A percentile compares a stretch with the other conserved stretches of the same genome.
These are phyloP conservation scores for Nitzschia putrida DNA, from an alignment of 108 stramenopile genomes.

Conservation along the genomic window DNA sequence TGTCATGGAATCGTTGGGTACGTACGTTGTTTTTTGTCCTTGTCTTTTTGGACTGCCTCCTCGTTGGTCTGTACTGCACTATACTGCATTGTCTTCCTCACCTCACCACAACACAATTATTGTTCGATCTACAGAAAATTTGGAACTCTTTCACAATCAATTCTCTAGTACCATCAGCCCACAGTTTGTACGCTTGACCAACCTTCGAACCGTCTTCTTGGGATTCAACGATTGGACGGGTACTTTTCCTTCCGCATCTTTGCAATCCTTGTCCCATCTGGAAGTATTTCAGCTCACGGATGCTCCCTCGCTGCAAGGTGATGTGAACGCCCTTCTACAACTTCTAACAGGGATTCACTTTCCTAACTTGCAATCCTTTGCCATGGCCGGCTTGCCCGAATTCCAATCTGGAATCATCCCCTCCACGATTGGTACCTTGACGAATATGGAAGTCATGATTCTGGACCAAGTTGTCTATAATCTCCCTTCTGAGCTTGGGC, in stretches of 20 bases:
- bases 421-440: slow-evolving; percentile 10
- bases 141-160: slow-evolving; percentile 14
- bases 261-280: slow-evolving; percentile 6
- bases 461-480: neutral
- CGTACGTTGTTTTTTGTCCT: neutral
- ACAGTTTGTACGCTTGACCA: slow-evolving; percentile 19
- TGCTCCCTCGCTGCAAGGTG: neutral
- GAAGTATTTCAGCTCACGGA: neutral
- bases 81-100: no score
- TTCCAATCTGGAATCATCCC: neutral
- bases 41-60: neutral
- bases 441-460: neutral
- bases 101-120: no score
- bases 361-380: neutral
- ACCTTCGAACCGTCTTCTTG: slow-evolving; percentile 13
- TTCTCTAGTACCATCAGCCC: slow-evolving; percentile 21
- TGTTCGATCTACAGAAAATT: no score
- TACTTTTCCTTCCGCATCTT: slow-evolving; percentile 16
- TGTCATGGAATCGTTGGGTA: slow-evolving; percentile 21
- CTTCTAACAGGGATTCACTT: neutral
- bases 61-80: neutral
- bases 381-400: neutral
- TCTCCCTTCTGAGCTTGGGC: slow-evolving; percentile 35
- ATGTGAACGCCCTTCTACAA: neutral
- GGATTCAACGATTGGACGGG: slow-evolving; percentile 5